Conservation (phyloP, 495 filamentous ascomycete species). For the Hypoxylon intermedium region DNA sequence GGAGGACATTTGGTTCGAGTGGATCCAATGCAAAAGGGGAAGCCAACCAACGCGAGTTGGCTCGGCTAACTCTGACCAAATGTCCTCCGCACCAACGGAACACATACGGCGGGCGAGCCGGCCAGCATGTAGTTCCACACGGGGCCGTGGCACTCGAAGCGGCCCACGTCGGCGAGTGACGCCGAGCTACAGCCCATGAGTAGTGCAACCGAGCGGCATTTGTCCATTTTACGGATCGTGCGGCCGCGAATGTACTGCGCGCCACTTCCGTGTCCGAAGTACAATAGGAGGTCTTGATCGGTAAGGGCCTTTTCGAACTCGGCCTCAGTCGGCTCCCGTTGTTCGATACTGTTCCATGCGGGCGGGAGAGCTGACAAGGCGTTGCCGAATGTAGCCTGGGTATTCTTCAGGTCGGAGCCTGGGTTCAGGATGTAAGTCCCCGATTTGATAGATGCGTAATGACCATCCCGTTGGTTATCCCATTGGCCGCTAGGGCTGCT, state of each 20-base stretch:
- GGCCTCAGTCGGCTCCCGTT: slow-evolving; percentile 73
- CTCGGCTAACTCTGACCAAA: no score
- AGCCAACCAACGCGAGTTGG: no score
- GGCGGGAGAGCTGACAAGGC: slow-evolving; percentile 60
- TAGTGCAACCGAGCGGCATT: slow-evolving; percentile 71
- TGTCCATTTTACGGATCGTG: slow-evolving; percentile 77
- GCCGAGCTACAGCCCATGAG: slow-evolving; percentile 93
- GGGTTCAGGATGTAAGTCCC: slow-evolving; percentile 92
- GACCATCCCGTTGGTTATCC: slow-evolving; percentile 48
- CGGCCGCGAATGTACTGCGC: slow-evolving; percentile 87
- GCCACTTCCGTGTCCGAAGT: slow-evolving; percentile 96
- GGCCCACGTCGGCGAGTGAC: slow-evolving; percentile 76
- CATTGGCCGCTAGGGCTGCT: not conserved
- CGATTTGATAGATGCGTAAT: slow-evolving; percentile 62
- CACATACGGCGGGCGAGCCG: slow-evolving; percentile 80
- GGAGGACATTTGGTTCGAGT: no score
- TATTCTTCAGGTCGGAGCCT: slow-evolving; percentile 77
- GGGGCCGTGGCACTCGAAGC: slow-evolving; percentile 88
- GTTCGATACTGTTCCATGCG: slow-evolving; percentile 70
- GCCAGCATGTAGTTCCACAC: slow-evolving; percentile 91
- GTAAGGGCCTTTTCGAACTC: slow-evolving; percentile 73
- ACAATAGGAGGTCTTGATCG: slow-evolving; percentile 73
- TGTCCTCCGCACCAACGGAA: no score
- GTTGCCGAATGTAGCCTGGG: slow-evolving; percentile 73
- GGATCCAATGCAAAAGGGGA: no score